These are phyloP conservation scores for Colletotrichum sp. DNA, from an alignment of 2,329 filamentous ascomycete genomes.

Conservation along the genomic window DNA sequence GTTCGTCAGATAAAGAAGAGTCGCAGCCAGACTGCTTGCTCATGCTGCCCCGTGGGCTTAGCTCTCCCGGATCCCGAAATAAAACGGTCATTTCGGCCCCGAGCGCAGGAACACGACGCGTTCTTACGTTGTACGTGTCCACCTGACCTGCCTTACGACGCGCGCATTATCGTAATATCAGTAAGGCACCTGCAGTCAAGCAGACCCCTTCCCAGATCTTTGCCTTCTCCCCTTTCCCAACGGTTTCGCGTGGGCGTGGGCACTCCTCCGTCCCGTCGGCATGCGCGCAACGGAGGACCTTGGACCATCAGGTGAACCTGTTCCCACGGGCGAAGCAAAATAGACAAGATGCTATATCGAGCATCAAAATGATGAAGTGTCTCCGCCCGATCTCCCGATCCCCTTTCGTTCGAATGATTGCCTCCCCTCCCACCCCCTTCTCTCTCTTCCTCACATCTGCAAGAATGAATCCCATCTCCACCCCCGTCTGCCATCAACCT, in stretches of 20 bases:
- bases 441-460: background rate
- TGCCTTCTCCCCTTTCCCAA: background rate
- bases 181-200: background rate
- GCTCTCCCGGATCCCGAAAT: background rate
- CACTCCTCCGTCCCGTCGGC: background rate
- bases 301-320: slow-evolving; percentile 9
- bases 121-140: background rate
- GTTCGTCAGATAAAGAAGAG: background rate
- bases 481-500: background rate
- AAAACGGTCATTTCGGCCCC: background rate
- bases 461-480: background rate
- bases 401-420: background rate
- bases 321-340: background rate
- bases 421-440: background rate
- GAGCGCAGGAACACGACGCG: background rate
- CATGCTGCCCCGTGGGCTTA: background rate
- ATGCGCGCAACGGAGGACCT: background rate
- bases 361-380: background rate
- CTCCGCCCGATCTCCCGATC: slow-evolving; percentile 10
- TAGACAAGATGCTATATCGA: background rate
- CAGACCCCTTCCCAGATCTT: background rate
- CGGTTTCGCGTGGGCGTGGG: background rate
- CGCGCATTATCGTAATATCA: slow-evolving; percentile 11
- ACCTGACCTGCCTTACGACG: background rate
- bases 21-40: background rate